These are phyloP conservation scores for Crepidotus variabilis DNA, from an alignment of 768 basidiomycete species.

Conservation along the genomic window DNA sequence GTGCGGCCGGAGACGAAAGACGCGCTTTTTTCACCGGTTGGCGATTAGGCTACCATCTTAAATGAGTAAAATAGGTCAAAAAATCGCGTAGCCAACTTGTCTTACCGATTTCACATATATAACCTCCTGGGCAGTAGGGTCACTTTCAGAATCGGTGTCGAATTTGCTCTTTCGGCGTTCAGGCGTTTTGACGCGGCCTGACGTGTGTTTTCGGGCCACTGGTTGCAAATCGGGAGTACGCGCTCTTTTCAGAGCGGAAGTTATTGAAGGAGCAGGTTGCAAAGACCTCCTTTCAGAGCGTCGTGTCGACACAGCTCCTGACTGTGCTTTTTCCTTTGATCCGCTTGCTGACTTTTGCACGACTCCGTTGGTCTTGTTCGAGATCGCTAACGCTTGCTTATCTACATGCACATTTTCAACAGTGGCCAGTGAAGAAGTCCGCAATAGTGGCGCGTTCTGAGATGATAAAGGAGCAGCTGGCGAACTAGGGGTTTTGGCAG, in stretches of 20 bases:
- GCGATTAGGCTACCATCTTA: conserved; percentile 7
- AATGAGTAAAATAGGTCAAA: background rate
- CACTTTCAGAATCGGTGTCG: conserved; percentile 33
- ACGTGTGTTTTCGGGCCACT: background rate
- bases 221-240: conserved; percentile 11
- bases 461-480: conserved; percentile 6
- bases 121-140: conserved; percentile 18
- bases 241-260: conserved; percentile 15
- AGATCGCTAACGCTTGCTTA: background rate
- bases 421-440: background rate
- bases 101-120: conserved; percentile 25
- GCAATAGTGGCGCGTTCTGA: background rate
- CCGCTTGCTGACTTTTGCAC: background rate
- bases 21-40: conserved; percentile 34
- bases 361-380: background rate
- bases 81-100: background rate
- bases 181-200: conserved; percentile 5
- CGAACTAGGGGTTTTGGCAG: conserved; percentile 14
- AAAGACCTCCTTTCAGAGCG: conserved; percentile 4
- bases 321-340: background rate
- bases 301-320: background rate
- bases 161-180: conserved; percentile 31
- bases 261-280: background rate
- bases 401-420: background rate
- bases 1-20: conserved; percentile 27